Base-by-base conservation (phyloP, 768 basidiomycete genomes). In the Amanita inopinata region DNA sequence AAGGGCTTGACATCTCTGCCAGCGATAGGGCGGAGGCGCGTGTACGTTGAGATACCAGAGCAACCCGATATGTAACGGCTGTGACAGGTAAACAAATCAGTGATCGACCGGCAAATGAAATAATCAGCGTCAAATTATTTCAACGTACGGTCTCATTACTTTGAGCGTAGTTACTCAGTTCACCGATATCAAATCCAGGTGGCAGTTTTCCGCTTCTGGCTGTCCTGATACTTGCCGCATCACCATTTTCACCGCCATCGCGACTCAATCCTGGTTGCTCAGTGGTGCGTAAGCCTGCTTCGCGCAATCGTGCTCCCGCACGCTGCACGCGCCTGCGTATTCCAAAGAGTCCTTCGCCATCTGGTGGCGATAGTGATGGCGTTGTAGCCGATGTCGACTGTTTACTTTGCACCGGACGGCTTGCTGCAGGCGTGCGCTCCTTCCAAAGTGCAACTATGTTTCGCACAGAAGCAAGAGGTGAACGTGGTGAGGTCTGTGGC, bases 31-130 rank as follows among this genome's bases (percentile, higher is more conserved):
- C 15, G 82, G 77, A 3, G 74, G 56, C 0, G 83, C 81, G 53
- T 96, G 92, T 0, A 94, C 92, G 44, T 96, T 94, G 41, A 96
- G 75, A 56, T 91, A 96, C 83, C 88, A 94, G 0, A 96, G 62
- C 10, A 80, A 65, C 10, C 92, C 92, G 30, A 88, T 83, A 45
- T 87, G 81, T 9, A 88, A 65, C 3, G 91, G 90, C 92, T 94
- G 54, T n/a, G 52, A 39, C 51, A 54, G 52, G 37, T 52, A 17
- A 41, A 41, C 32, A 53, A 15, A 39, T 45, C 34, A 51, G 51
- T 48, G 46, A 51, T 48, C 41, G 52, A 38, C 9, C 39, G 18
- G 35, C 30, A 18, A 42, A 36, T 22, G 20, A 38, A 33, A 45
- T 27, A 24, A 38, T 45, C 42, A 11, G 9, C 47, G 42, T 46